Base-by-base conservation (phyloP, 1,139 yeast species). In the Zygoascus sp. region DNA sequence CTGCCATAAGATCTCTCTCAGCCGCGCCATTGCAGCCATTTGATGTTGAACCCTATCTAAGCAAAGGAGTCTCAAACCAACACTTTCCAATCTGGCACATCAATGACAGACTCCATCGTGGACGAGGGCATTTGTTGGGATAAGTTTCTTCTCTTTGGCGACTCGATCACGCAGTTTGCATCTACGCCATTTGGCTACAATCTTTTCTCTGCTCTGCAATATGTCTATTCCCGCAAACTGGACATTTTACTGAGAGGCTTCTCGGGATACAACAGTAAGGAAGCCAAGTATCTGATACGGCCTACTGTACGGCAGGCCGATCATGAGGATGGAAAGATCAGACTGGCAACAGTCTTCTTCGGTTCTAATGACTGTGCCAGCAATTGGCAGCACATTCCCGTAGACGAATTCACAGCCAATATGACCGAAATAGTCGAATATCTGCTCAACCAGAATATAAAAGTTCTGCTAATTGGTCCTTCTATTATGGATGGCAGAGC, bases 211-310 rank as follows among this genome's bases (percentile, higher is more conserved):
- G 75, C 71, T 1, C 59, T 79, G 8, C 72, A 71, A 45, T 54
- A 68, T 41, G 48, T 45, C 42, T 81, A 78, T 57, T 57, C 63
- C 15, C 68, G 86, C 10, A 70, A 69, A 54, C 54, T 79, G 47
- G 84, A 80, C 53, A 67, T 81, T 2, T 59, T 81, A 9, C 72
- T 73, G 40, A 65, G 87, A 41, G 88, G 88, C 0, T 80, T 65
- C 53, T 59, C 76, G 5, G 88, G 88, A 0, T 81, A 80, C 64
- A 80, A 74, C 56, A 64, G 81, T 1, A 69, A 69, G 23, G 76
- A 74, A 46, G 57, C 49, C 6, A 34, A 47, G 10, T 42, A 46
- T 21, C 30, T 55, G 47, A 40, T 55, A 9, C 45, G 50, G 22
- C 55, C 54, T 1, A 42, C 54, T 40, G 42, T 54, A 6, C 47